Base-by-base conservation (phyloP, 108 stramenopile genomes). In the Cyclotella sp. region DNA sequence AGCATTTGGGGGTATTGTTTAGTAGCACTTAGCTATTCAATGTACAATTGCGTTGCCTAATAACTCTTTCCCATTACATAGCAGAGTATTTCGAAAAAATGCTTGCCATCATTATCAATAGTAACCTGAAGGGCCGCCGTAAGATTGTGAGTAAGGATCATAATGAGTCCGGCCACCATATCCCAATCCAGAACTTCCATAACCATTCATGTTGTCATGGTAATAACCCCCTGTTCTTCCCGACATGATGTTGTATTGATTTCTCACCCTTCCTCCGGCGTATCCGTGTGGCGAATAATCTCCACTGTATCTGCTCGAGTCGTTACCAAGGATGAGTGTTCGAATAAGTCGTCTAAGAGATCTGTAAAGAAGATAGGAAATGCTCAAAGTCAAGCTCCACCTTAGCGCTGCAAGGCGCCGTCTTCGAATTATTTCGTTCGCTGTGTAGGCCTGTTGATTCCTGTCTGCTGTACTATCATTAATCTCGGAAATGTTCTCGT, bases 381-480 rank as follows among this genome's bases (percentile, higher is more conserved):
- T 70, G 10, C 78, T 87, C 43, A 90, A 70, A 34, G 90, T 77
- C 43, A 91, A 55, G 0, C 87, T 82, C 84, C 89, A 93, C 57
- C 94, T 81, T 40, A 95, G 72, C 18, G 91, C 87, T 76, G 86
- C 86, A 44, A 95, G 64, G 27, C 94, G 66, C 66, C 88, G 64
- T 40, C 84, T 68, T 63, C 82, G 46, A 49, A 79, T 62, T n/a
- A 79, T 79, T 42, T 83, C 82, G 42, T 22, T 60, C 14, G 74
- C 66, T 45, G 82, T 68, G 39, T 72, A 53, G 14, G 49, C 64
- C 54, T 83, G 74, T 54, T 75, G 67, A 55, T 82, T 65, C 72
- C 77, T 77, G 54, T 83, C 87, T 18, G 73, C 70, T 81, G 80
- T 77, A 1, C 61, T 40, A 52, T 73, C 74, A 21, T 68, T 24